phyloP scores from a whole-genome alignment of 23 red algal genomes.

The Gracilaria caudata region DNA sequence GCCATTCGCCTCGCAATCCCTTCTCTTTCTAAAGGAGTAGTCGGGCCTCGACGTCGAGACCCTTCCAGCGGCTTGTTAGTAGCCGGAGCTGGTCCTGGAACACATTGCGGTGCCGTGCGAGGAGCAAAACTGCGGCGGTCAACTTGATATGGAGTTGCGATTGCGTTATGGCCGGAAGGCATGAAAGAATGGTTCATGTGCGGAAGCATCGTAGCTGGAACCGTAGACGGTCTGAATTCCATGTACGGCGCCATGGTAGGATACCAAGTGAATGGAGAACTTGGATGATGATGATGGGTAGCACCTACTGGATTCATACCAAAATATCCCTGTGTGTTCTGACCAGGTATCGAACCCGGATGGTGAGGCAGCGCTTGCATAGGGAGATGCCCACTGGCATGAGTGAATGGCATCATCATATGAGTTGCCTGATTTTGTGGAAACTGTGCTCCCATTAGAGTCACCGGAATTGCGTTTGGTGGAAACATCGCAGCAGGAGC shows the following conservation, averaged over 20 bases:
- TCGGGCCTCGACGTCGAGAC: slow-evolving; percentile 7
- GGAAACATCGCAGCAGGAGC: background rate
- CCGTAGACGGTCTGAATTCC: slow-evolving; percentile 17
- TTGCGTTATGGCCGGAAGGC: background rate
- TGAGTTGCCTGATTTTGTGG: background rate
- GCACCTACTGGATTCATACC: background rate
- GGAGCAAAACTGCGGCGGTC: background rate
- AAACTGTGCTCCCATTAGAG: slow-evolving; percentile 1
- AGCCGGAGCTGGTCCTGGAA: background rate
- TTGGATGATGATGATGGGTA: background rate
- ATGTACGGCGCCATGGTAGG: slow-evolving; percentile 43
- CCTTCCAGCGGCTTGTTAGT: background rate
- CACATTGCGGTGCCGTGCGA: background rate
- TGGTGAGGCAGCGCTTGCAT: slow-evolving; percentile 8
- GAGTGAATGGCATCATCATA: slow-evolving; percentile 12
- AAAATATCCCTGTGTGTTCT: slow-evolving; percentile 16
- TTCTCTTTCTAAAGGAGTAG: slow-evolving; percentile 36
- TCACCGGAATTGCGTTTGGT: background rate
- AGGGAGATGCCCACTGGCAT: background rate
- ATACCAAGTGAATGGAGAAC: slow-evolving; percentile 30
- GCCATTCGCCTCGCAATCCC: slow-evolving; percentile 58
- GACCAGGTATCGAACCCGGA: background rate
- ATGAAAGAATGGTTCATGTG: slow-evolving; percentile 27
- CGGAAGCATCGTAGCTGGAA: background rate
- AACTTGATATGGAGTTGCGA: background rate